phyloP scores from a whole-genome alignment of 2,329 filamentous ascomycete species.

The Scedosporium dehoogii region DNA sequence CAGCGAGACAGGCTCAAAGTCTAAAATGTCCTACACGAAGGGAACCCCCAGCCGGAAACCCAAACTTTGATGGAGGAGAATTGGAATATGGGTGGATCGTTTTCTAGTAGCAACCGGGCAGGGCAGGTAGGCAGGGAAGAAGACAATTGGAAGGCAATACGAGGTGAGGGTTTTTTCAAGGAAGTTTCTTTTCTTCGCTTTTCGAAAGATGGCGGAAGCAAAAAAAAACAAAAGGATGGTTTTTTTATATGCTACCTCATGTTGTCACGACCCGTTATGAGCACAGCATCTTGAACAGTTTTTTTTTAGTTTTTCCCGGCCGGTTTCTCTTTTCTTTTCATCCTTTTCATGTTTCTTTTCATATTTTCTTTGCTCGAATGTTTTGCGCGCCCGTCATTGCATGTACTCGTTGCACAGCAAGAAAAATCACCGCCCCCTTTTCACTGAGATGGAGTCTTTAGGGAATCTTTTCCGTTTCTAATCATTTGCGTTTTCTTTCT shows the following conservation, averaged over 20 bases:
- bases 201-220: background rate
- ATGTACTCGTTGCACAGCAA: background rate
- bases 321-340: background rate
- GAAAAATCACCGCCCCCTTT: background rate
- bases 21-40: too few species aligned
- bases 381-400: background rate
- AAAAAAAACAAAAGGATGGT: background rate
- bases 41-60: too few species aligned
- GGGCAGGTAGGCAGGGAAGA: too few species aligned
- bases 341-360: background rate
- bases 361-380: background rate
- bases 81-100: too few species aligned
- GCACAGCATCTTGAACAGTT: background rate
- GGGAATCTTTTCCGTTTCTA: background rate
- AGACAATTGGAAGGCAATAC: too few species aligned
- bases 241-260: background rate
- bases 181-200: too few species aligned
- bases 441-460: background rate
- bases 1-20: too few species aligned
- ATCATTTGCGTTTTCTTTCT: background rate
- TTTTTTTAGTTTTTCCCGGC: background rate
- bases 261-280: slow-evolving; percentile 1
- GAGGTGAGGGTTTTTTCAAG: too few species aligned
- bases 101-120: too few species aligned
- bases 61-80: too few species aligned